These are phyloP conservation scores for Oenanthe sinensis DNA, from an alignment of 129 eudicot species.

Conservation along the genomic window DNA sequence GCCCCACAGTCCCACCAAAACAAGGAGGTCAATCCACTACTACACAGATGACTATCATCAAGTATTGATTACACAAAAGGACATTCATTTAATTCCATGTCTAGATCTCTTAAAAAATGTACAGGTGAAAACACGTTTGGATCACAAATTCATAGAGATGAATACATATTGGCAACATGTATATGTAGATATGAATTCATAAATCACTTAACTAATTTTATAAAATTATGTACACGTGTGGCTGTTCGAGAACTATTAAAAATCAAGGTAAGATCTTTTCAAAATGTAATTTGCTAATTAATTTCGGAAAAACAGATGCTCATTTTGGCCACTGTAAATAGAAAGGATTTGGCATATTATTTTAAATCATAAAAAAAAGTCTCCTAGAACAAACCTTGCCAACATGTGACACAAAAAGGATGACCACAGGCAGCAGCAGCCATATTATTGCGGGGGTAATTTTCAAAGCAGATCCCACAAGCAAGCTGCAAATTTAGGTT, in stretches of 20 bases:
- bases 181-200: not conserved
- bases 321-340: not conserved
- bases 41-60: not conserved
- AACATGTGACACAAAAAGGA: constrained; percentile 78
- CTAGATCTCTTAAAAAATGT: not conserved
- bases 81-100: not conserved
- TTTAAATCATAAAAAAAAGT: not conserved
- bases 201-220: not conserved
- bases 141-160: not conserved
- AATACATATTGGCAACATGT: not conserved
- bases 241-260: not conserved
- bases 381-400: constrained; percentile 67
- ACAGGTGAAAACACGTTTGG: not conserved
- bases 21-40: not conserved
- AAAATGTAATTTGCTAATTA: not conserved
- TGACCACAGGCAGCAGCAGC: constrained; percentile 94
- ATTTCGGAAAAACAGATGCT: not conserved
- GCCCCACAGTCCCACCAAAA: not conserved
- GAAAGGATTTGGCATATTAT: not conserved
- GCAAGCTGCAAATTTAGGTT: constrained; percentile 38
- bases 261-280: not conserved
- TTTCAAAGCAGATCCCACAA: constrained; percentile 96
- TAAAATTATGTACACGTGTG: not conserved
- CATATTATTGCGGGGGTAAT: constrained; percentile 46
- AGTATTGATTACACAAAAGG: not conserved